Conservation (phyloP, 768 basidiomycete species). For the Mycena vitilis region DNA sequence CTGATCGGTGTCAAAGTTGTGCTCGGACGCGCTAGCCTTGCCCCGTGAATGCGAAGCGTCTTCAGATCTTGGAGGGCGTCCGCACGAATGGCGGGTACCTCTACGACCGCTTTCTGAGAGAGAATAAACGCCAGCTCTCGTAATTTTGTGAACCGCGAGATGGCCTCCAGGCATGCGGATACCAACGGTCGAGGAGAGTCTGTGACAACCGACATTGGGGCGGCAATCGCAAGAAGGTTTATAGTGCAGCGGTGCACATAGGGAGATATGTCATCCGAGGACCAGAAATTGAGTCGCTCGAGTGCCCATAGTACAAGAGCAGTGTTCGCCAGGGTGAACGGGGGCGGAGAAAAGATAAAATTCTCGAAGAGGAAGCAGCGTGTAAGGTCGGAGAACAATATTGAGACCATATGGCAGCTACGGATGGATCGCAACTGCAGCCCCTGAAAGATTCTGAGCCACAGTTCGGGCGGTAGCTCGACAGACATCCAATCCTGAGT, state of each 20-base stretch:
- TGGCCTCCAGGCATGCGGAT: neutral
- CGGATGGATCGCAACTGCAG: neutral
- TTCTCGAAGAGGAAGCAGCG: neutral
- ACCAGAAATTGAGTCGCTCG: neutral
- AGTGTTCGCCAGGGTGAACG: neutral
- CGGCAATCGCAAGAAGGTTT: neutral
- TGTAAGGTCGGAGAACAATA: neutral
- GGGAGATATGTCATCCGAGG: neutral
- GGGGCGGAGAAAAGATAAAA: neutral
- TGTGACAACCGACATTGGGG: neutral
- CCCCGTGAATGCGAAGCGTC: neutral
- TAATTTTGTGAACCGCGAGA: neutral
- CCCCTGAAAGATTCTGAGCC: neutral
- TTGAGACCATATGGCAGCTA: neutral
- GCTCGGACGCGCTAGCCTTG: neutral
- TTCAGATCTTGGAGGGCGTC: neutral
- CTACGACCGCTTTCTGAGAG: neutral
- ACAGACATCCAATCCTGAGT: neutral
- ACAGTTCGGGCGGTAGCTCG: neutral
- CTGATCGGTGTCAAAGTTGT: neutral
- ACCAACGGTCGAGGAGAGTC: neutral
- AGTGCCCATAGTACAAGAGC: neutral
- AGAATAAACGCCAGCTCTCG: neutral
- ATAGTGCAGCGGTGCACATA: neutral
- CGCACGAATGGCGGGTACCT: neutral